phyloP scores from a whole-genome alignment of 2,329 filamentous ascomycete species.

The Penicillium sp. region DNA sequence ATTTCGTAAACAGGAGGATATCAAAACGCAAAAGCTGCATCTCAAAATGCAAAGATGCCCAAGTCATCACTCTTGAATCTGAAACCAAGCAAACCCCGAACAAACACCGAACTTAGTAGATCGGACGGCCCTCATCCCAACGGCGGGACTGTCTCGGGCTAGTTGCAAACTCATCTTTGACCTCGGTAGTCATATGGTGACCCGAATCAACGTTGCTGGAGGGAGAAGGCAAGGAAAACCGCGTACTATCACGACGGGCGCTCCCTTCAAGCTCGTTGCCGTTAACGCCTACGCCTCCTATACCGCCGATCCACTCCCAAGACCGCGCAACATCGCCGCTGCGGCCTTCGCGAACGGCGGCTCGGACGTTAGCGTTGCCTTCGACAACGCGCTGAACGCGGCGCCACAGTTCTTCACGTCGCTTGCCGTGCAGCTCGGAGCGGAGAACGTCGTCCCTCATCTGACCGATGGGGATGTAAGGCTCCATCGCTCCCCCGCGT shows the following conservation, averaged over 20 bases:
- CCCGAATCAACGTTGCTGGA: slow-evolving; percentile 21
- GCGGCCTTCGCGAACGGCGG: slow-evolving; percentile 67
- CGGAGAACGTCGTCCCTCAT: slow-evolving; percentile 88
- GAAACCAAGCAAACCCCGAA: neutral
- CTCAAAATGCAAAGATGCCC: slow-evolving; percentile 16
- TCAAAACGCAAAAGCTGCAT: slow-evolving; percentile 12
- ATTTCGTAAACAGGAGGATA: slow-evolving; percentile 16
- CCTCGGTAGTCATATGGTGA: slow-evolving; percentile 17
- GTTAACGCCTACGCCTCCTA: slow-evolving; percentile 59
- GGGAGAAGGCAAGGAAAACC: slow-evolving; percentile 33
- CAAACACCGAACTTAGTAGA: slow-evolving; percentile 44
- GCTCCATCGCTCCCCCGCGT: slow-evolving; percentile 68
- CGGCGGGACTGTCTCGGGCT: slow-evolving; percentile 35
- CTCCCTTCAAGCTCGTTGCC: slow-evolving; percentile 37
- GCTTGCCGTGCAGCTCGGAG: slow-evolving; percentile 74
- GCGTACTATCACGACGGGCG: slow-evolving; percentile 31
- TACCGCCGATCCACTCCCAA: slow-evolving; percentile 71
- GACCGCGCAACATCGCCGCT: slow-evolving; percentile 62
- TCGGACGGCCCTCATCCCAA: slow-evolving; percentile 49
- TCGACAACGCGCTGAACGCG: slow-evolving; percentile 84
- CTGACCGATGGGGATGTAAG: slow-evolving; percentile 85
- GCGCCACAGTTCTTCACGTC: slow-evolving; percentile 82
- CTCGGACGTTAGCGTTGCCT: slow-evolving; percentile 89
- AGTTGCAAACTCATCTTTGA: slow-evolving; percentile 23
- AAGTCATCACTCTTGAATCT: neutral